Base-by-base conservation (phyloP, 139 green algal species). In the Raphidocelis subcapitata region DNA sequence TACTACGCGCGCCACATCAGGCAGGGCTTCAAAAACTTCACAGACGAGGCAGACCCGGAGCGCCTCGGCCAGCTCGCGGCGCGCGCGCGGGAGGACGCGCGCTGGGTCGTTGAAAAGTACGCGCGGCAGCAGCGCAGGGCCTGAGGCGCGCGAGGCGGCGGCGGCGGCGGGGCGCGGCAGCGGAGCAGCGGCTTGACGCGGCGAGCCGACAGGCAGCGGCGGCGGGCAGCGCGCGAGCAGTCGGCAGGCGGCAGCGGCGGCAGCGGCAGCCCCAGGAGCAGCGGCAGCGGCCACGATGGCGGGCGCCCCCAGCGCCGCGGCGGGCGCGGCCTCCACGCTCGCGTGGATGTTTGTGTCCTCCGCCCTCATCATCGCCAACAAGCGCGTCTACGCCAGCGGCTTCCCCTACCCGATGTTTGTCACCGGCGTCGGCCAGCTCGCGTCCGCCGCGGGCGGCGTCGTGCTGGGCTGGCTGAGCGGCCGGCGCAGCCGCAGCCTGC, bases 281-380 rank as follows among this genome's bases (percentile, higher is more conserved):
- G 14, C 4, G 24, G 33, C 49, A 23, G 20, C 10, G 21, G 4
- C 28, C 31, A 23, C 23, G 16, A 35, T 10, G 15, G n/a, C n/a
- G n/a, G 26, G 36, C 21, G 18, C 2, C 5, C 31, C 15, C 20
- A 21, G 35, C 23, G 20, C 47, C 72, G 63, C 68, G 36, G 62
- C 59, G n/a, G 61, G 60, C 4, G 29, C 65, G 2, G 1, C 77
- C 1, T 63, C 69, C 26, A 82, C 82, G 12, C 21, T 81, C 18
- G 23, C 72, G 18, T 94, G 86, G 82, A 81, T 84, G 46, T 5
- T 84, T 1, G 70, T 65, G 18, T 93, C 86, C 26, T 82, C 69
- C 14, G 57, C 62, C 2, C 66, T 95, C 24, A 92, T 95, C 67
- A 76, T 95, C 14, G 37, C 87, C 28, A 93, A 93, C 81, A 93